phyloP scores from a whole-genome alignment of 2,329 filamentous ascomycete species.

The Aspergillus arachidicola region DNA sequence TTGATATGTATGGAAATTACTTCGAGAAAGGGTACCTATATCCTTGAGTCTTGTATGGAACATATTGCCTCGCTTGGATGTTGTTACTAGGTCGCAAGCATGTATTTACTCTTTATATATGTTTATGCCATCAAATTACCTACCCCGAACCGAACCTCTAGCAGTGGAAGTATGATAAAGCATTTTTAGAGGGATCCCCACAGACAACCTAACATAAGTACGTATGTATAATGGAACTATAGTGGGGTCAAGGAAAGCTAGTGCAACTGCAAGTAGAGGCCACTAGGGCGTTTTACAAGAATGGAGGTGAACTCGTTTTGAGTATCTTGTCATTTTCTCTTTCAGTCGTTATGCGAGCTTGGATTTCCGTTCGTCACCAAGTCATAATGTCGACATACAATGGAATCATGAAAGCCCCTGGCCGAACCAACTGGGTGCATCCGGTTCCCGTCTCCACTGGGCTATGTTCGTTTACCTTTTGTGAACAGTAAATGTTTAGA shows the following conservation, averaged over 20 bases:
- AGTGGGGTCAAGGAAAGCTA: not conserved
- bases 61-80: not conserved
- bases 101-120: not conserved
- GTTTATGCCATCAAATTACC: not conserved
- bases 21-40: constrained; percentile 57
- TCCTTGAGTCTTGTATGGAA: constrained; percentile 36
- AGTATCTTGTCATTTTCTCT: constrained; percentile 9
- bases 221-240: too few species aligned
- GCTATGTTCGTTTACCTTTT: constrained; percentile 3
- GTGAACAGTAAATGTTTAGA: constrained; percentile 15
- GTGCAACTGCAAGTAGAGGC: not conserved
- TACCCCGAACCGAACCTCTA: not conserved
- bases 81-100: not conserved
- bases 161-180: not conserved
- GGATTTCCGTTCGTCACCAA: not conserved
- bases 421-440: not conserved
- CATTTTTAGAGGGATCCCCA: not conserved
- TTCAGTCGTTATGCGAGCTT: constrained; percentile 7
- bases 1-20: constrained; percentile 57
- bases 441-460: not conserved
- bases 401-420: not conserved
- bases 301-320: not conserved
- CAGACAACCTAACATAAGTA: not conserved
- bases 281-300: not conserved
- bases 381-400: constrained; percentile 3